These are phyloP conservation scores for Debaryomycetaceae sp. DNA, from an alignment of 1,139 yeast genomes.

Conservation along the genomic window DNA sequence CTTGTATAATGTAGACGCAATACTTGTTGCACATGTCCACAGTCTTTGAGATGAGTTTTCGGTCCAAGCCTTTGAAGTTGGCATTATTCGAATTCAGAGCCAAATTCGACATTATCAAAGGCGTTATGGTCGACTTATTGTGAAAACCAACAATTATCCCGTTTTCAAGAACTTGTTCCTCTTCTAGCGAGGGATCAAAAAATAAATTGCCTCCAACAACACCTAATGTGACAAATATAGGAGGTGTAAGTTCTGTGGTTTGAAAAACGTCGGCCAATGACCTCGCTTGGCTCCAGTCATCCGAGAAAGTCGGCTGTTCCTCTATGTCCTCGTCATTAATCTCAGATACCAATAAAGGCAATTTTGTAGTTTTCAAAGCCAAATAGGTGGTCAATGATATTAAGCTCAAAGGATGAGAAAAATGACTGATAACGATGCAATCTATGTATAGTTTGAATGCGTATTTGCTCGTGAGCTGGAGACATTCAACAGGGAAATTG, in stretches of 20 bases:
- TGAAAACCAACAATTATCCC: constrained; percentile 74
- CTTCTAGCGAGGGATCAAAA: constrained; percentile 82
- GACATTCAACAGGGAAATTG: constrained; percentile 45
- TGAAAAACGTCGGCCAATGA: constrained; percentile 35
- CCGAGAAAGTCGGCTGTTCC: constrained; percentile 89
- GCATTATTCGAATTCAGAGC: constrained; percentile 40
- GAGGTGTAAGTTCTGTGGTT: constrained; percentile 52
- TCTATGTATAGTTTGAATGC: constrained; percentile 76
- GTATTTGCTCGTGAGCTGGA: constrained; percentile 69
- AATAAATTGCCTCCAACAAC: constrained; percentile 64
- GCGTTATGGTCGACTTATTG: constrained; percentile 60
- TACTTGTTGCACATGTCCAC: constrained; percentile 32
- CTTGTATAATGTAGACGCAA: constrained; percentile 33
- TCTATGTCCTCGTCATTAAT: constrained; percentile 59
- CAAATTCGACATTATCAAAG: constrained; percentile 56
- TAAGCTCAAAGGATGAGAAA: constrained; percentile 71
- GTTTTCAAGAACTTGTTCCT: constrained; percentile 82
- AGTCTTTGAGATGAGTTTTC: constrained; percentile 23
- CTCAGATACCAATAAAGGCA: constrained; percentile 71
- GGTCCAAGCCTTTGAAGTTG: constrained; percentile 39
- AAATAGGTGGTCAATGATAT: constrained; percentile 75
- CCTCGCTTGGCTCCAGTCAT: constrained; percentile 69
- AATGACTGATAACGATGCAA: constrained; percentile 66
- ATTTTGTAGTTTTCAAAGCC: constrained; percentile 72
- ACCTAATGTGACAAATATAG: constrained; percentile 73